Percentiles rank a stretch among this genome's conserved stretches.
Conservation (phyloP, 2,329 filamentous ascomycete genomes). For the Paecilomyces formosus region DNA sequence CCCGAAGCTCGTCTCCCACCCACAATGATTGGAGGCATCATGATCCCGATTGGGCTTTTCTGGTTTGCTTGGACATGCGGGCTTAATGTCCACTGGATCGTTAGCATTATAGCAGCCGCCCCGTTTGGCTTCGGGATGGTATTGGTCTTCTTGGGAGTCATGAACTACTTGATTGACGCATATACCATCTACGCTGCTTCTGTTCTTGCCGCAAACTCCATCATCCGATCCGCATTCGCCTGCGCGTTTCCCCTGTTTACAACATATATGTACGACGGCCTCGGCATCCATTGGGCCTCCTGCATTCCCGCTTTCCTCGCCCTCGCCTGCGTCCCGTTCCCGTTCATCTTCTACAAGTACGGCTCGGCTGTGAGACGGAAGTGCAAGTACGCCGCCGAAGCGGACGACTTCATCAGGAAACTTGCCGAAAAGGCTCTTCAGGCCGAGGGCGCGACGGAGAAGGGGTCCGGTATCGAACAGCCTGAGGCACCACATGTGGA, state of each 20-base stretch:
- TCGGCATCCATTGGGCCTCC: constrained; percentile 37
- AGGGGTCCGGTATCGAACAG: neutral
- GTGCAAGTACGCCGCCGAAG: constrained; percentile 28
- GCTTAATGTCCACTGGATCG: constrained; percentile 27
- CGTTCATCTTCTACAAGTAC: constrained; percentile 32
- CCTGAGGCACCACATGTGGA: neutral
- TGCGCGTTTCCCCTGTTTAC: constrained; percentile 38
- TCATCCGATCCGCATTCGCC: constrained; percentile 35
- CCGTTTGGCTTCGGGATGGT: constrained; percentile 29
- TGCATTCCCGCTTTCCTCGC: constrained; percentile 33
- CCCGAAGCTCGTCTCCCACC: constrained; percentile 47
- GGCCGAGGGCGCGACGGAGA: neutral
- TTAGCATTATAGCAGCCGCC: constrained; percentile 19
- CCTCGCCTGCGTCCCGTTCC: constrained; percentile 26
- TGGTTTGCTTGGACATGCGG: constrained; percentile 50
- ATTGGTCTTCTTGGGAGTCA: constrained; percentile 22
- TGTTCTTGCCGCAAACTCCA: constrained; percentile 31
- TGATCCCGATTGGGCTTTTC: constrained; percentile 46
- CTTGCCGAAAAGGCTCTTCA: constrained; percentile 4
- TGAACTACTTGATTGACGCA: constrained; percentile 31
- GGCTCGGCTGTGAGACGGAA: constrained; percentile 24
- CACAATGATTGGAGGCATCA: constrained; percentile 36
- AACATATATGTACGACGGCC: constrained; percentile 27
- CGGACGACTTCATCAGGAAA: constrained; percentile 20
- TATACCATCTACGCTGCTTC: constrained; percentile 29